Evolutionary conservation across 345 rosid species (phyloP), one percentile per base, ranked within the genome.

Genomic region (Geranium rotundifolium): DNA sequence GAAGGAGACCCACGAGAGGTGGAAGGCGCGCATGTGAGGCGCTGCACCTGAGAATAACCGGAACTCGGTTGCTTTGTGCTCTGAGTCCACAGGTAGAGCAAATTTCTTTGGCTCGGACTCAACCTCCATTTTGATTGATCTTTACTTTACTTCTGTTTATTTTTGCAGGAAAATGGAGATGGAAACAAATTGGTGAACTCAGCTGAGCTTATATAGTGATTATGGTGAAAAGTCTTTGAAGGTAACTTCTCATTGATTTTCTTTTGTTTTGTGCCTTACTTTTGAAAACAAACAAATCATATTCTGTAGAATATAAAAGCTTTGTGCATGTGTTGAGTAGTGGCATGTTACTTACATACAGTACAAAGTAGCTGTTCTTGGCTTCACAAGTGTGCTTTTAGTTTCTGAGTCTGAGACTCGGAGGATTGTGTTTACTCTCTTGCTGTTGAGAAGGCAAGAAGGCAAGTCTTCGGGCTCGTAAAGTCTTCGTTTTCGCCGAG

Each of bases 1-100:
- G 79, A 88, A 91, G 19, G 93, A 90, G 1, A 88, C 54, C 97
- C 97, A 91, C 0, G 96, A 86, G 31, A 91, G 83, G 62, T 91
- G 93, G 65, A 91, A 88, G 23, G 97, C 86, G 61, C 89, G 67
- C 97, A 88, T 91, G 72, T 91, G 97, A 4, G 96, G 96, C 23
- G 68, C 81, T 8, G 91, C 84, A 2, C 69, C n/a, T 2, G 97
- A 91, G 66, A 84, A 80, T 23, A 88, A 65, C 0, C 84, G 80
- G 73, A 91, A 86, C 55, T 74, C 84, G 23, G 86, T 88, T 9
- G 97, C 81, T 62, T 86, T 91, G 79, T 86, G 85, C 30, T 88
- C 97, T 0, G 88, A 63, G 66, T 91, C 97, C 56, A 88, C 97
- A 2, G 89, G 93, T 46, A 91, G 86, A 61, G 79, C 73, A 67